Evolutionary conservation across 2,329 filamentous ascomycete genomes (phyloP), one percentile per base, ranked within the genome.

Genomic region (Penicillium concentricum): DNA sequence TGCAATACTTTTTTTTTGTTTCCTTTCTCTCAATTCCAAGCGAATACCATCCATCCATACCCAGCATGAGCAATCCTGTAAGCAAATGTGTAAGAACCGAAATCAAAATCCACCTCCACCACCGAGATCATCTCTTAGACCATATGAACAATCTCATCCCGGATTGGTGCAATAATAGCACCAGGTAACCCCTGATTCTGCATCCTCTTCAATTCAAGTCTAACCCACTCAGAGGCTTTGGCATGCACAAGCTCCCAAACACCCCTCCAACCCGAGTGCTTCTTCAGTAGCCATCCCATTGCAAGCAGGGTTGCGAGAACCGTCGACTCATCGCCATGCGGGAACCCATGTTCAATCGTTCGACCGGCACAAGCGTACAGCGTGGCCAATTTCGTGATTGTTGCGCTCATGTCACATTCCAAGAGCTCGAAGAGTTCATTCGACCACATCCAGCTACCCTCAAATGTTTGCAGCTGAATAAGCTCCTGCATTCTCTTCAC

Each of bases 401-500:
- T 34, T 3, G 47, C n/a, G 3, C 15, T 13, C 37, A 39, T 30
- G 24, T 55, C 43, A 7, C 58, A 32, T 0, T 57, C 62, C 7
- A 73, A 30, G 5, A 69, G 18, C 3, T 45, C 28, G 22, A 71
- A 66, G 4, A 72, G 37, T 4, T 61, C 45, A 0, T 61, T 18
- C 0, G 56, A 69, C 70, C 73, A 78, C 0, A 55, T 45, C 84
- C 84, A 87, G 16, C 67, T 76, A 0, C 85, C 85, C 2, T 80
- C 72, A 59, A 85, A 87, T 0, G 72, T 72, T 67, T 89, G 87
- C 4, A 84, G 71, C 0, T 63, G 63, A 5, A 87, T 82, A 2
- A 89, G 65, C 0, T 61, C 61, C 13, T 79, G 69, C 16, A 39
- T 24, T 20, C 35, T 20, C 22, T 7, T 22, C n/a, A 28, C 5